Conservation (phyloP, 1,284 basidiomycete genomes). For the Cutaneotrichosporon spelunceum region DNA sequence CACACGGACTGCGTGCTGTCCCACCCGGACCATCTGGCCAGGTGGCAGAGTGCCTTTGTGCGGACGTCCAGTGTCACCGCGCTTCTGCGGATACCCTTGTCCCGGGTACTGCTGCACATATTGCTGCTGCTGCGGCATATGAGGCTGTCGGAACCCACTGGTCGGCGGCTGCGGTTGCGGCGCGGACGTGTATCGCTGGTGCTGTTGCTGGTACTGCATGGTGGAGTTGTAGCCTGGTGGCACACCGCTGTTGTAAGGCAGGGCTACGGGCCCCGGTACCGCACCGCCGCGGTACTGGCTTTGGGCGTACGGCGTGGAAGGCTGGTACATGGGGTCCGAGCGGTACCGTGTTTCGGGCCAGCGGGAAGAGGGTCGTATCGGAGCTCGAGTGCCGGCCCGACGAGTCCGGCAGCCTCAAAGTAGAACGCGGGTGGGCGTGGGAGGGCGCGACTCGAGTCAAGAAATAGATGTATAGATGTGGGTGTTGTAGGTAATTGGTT, state of each 20-base stretch:
- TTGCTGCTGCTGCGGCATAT: background rate
- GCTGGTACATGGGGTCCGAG: constrained; percentile 5
- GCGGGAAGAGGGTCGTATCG: background rate
- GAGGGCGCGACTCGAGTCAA: background rate
- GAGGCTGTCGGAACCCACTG: constrained; percentile 2
- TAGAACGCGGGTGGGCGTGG: background rate
- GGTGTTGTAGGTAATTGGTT: background rate
- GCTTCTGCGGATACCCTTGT: constrained; percentile 8
- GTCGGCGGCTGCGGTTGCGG: constrained; percentile 3
- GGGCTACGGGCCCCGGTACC: background rate
- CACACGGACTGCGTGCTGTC: constrained; percentile 81
- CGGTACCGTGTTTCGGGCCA: background rate
- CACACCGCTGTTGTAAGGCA: background rate
- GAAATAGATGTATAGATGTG: background rate
- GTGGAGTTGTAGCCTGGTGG: background rate
- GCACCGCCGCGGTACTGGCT: constrained; percentile 4
- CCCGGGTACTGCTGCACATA: constrained; percentile 1
- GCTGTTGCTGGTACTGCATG: constrained; percentile 9
- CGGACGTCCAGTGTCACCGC: constrained; percentile 12
- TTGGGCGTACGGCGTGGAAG: constrained; percentile 5
- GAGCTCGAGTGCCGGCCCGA: background rate
- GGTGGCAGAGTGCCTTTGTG: constrained; percentile 55
- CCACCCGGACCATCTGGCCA: constrained; percentile 85
- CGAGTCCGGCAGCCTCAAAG: background rate
- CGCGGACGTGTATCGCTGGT: background rate